phyloP scores from a whole-genome alignment of 306 rosid genomes.

The Begonia peltatifolia region DNA sequence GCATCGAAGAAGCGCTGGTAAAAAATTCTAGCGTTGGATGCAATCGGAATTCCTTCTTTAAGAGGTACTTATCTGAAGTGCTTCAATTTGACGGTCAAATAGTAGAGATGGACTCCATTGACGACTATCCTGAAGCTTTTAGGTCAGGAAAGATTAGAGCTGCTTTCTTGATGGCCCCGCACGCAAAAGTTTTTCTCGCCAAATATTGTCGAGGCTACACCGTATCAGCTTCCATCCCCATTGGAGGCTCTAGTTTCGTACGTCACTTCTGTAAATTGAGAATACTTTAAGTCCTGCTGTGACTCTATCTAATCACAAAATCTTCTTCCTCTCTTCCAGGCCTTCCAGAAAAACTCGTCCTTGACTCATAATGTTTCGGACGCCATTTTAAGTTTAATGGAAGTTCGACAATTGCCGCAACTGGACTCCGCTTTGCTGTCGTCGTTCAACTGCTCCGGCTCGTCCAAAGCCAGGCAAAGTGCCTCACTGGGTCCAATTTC shows the following conservation, averaged over 20 bases:
- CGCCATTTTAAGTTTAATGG: no score
- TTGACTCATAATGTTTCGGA: no score
- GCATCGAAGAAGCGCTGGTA: slow-evolving; percentile 21
- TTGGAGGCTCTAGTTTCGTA: slow-evolving; percentile 50
- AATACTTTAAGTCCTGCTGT: no score
- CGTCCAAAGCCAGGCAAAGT: no score
- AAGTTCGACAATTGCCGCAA: no score
- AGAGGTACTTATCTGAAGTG: slow-evolving; percentile 17
- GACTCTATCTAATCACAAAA: no score
- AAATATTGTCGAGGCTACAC: slow-evolving; percentile 28
- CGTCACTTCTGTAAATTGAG: slow-evolving; percentile 6
- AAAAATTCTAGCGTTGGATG: slow-evolving; percentile 29
- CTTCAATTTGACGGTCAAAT: slow-evolving; percentile 19
- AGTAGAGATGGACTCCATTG: slow-evolving; percentile 14
- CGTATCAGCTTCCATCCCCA: slow-evolving; percentile 24
- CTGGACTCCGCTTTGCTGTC: no score
- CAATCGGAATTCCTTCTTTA: slow-evolving; percentile 37
- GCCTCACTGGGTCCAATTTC: no score
- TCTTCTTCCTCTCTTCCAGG: no score
- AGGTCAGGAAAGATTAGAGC: slow-evolving; percentile 28
- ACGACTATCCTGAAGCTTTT: slow-evolving; percentile 41
- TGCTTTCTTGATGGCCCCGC: slow-evolving; percentile 49
- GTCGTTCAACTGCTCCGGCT: no score
- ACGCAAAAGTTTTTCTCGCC: slow-evolving; percentile 44
- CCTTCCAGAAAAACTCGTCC: no score